Conservation (phyloP, 768 basidiomycete species). For the Lyophyllum semitale region DNA sequence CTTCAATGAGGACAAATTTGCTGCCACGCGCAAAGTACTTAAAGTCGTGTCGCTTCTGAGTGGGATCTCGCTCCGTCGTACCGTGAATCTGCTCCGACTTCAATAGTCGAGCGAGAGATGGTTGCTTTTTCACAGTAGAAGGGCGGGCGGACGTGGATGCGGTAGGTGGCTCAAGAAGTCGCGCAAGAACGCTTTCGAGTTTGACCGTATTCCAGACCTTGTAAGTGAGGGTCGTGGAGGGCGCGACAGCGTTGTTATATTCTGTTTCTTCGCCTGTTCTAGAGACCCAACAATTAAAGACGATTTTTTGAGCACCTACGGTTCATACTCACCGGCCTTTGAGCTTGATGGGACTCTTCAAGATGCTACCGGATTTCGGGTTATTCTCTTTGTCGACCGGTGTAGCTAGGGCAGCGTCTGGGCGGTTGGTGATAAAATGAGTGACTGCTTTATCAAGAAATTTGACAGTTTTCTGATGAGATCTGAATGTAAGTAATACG, state of each 20-base stretch:
- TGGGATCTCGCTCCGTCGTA: constrained; percentile 89
- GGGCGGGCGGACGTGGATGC: constrained; percentile 30
- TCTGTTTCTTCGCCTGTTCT: constrained; percentile 15
- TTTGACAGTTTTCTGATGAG: constrained; percentile 70
- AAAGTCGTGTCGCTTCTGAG: constrained; percentile 84
- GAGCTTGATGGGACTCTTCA: constrained; percentile 70
- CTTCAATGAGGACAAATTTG: constrained; percentile 90
- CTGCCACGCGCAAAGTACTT: constrained; percentile 79
- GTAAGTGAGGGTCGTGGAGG: constrained; percentile 70
- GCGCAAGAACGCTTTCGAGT: constrained; percentile 69
- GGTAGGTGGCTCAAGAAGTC: constrained; percentile 50
- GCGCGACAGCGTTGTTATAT: constrained; percentile 49
- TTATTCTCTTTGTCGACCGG: constrained; percentile 68
- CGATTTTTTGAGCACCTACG: not conserved
- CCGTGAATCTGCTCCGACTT: constrained; percentile 87
- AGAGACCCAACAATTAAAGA: not conserved
- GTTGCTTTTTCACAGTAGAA: constrained; percentile 30
- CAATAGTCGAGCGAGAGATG: constrained; percentile 60
- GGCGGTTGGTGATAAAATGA: constrained; percentile 80
- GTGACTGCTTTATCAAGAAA: constrained; percentile 89
- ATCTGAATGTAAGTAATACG: not conserved
- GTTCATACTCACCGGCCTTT: constrained; percentile 50
- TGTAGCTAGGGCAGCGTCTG: constrained; percentile 33
- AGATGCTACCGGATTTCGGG: constrained; percentile 29
- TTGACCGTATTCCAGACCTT: constrained; percentile 87